Evolutionary conservation across 768 basidiomycete genomes (phyloP).

Genomic region (Tephrocybe sp.): DNA sequence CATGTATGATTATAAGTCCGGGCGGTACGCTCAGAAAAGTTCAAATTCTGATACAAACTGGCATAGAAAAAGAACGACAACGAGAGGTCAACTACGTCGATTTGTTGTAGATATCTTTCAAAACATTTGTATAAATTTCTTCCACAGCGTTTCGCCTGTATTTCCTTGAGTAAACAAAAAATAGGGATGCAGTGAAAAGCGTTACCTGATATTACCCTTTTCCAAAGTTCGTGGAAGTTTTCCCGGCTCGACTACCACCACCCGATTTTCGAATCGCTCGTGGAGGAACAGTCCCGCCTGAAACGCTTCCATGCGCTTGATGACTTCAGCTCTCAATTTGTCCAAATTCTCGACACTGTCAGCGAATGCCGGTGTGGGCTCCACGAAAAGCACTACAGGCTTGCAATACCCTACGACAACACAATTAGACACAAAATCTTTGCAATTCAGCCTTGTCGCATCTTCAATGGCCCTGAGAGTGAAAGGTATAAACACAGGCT

Average conservation of each 20-base stretch:
- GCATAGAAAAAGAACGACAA: too few species aligned
- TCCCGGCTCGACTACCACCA: background rate
- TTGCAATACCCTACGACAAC: constrained; percentile 9
- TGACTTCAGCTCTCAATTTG: background rate
- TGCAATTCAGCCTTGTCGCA: background rate
- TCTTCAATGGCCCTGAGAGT: constrained; percentile 5
- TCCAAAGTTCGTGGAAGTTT: background rate
- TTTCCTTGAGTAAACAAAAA: background rate
- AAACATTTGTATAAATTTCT: background rate
- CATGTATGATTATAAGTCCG: constrained; percentile 37
- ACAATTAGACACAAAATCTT: constrained; percentile 5
- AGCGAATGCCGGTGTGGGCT: background rate
- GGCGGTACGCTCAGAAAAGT: too few species aligned
- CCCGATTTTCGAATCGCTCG: background rate
- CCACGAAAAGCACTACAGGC: constrained; percentile 9
- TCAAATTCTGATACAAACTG: too few species aligned
- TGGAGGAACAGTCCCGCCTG: background rate
- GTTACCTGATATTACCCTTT: background rate
- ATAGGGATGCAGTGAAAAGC: background rate
- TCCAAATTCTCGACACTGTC: background rate
- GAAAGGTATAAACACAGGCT: background rate
- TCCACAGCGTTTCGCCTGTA: background rate
- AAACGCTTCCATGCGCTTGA: background rate
- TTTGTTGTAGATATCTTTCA: background rate
- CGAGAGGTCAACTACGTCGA: too few species aligned